phyloP scores from a whole-genome alignment of 2,329 filamentous ascomycete species.

The Fusarium bulbicola region DNA sequence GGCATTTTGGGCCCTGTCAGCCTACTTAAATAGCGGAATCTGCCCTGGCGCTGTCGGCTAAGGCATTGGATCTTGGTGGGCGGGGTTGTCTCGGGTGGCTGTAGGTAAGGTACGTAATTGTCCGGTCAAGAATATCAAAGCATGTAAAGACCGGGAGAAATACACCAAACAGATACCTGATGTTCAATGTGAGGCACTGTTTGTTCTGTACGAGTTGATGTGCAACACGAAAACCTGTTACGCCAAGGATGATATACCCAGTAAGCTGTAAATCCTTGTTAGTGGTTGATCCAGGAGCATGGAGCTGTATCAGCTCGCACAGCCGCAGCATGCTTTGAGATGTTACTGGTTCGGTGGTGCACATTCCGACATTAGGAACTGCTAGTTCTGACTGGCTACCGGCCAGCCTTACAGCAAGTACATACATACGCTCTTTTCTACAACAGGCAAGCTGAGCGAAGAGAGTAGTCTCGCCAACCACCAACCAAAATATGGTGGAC shows the following conservation, averaged over 20 bases:
- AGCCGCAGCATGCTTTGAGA: conserved; percentile 2
- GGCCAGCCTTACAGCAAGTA: neutral
- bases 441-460: conserved; percentile 10
- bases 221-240: neutral
- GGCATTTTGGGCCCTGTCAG: conserved; percentile 6
- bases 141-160: neutral
- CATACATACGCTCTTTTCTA: neutral
- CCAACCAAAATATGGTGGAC: neutral
- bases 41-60: neutral
- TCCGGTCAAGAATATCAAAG: neutral
- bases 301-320: conserved; percentile 12
- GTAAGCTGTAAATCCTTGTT: neutral
- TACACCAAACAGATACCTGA: neutral
- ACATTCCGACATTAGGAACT: neutral
- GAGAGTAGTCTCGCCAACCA: neutral
- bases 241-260: neutral
- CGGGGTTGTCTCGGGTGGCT: neutral
- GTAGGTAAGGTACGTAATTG: neutral
- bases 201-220: neutral
- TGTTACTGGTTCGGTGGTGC: conserved; percentile 1
- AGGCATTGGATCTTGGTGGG: neutral
- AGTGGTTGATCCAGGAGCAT: neutral
- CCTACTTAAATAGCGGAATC: conserved; percentile 5
- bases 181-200: neutral
- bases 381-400: neutral